Base-by-base conservation (phyloP, 352 stramenopile species). In the Phytopythium helicoides region DNA sequence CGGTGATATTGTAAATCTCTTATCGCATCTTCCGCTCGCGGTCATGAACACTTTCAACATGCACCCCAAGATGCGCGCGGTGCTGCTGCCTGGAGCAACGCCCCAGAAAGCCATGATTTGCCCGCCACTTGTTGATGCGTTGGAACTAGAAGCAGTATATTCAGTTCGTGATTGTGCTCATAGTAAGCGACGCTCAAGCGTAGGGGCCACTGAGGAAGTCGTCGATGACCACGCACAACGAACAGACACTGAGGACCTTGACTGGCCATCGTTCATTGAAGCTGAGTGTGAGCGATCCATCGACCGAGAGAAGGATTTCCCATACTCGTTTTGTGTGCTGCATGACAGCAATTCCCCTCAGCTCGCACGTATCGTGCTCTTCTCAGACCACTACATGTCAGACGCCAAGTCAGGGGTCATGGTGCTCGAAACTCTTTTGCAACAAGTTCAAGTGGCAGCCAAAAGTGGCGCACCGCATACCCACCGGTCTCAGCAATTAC, bases 371-470 rank as follows among this genome's bases (percentile, higher is more conserved):
- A n/a, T n/a, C n/a, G n/a, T n/a, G n/a, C n/a, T n/a, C n/a, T n/a
- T n/a, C n/a, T n/a, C n/a, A n/a, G 76, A 87, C 41, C 71, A 82
- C 45, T 86, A 81, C 67, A 87, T 87, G 76, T 76, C 73, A 6
- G 76, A 87, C 41, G 36, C 63, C 4, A 68, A 49, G 0, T 86
- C 76, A 0, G 73, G 73, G 12, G 42, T 52, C 5, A 63, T 81
- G 34, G 64, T 87, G 19, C 60, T 87, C 15, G 47, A 79, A 26
- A 72, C 66, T 7, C 53, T 62, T 5, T 21, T 54, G 7, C 51
- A 55, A 11, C 38, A 62, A 1, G 10, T 52, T 1, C 42, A 42
- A 1, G 54, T 38, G 18, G 15, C 21, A 11, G 25, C 21, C 0
- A 21, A 6, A n/a, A 33, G 11, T 26, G 7, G 52, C 36, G 0